Conservation (phyloP, 148 eudicot genomes). For the Spergularia marina region DNA sequence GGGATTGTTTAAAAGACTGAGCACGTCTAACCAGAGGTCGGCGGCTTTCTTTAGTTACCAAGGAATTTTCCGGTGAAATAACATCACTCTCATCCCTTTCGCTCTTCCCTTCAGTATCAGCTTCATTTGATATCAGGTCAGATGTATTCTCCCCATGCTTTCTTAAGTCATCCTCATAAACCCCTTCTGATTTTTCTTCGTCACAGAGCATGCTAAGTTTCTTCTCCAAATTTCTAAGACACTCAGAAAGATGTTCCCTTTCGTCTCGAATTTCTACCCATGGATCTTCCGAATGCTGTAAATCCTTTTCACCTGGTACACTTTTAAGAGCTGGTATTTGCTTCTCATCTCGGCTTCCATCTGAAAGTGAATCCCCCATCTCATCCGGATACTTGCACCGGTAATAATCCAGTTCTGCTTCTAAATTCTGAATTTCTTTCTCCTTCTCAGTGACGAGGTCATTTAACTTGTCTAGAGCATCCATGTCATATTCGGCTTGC, state of each 20-base stretch:
- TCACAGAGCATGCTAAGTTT: conserved; percentile 38
- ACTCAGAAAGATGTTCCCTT: conserved; percentile 34
- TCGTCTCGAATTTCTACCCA: conserved; percentile 47
- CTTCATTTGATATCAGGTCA: conserved; percentile 24
- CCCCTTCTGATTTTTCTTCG: conserved; percentile 21
- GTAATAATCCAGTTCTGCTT: conserved; percentile 62
- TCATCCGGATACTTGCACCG: conserved; percentile 40
- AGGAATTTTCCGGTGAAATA: conserved; percentile 4
- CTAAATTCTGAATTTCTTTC: conserved; percentile 70
- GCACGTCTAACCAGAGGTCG: conserved; percentile 23
- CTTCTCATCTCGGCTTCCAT: conserved; percentile 18
- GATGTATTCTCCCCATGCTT: conserved; percentile 13
- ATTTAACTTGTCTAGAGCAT: conserved; percentile 72
- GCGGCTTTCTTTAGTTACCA: conserved; percentile 11
- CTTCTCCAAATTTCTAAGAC: conserved; percentile 49
- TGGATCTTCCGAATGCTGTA: conserved; percentile 16
- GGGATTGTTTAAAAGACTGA: conserved; percentile 21
- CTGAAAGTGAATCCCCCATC: conserved; percentile 29
- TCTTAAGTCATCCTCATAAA: conserved; percentile 19
- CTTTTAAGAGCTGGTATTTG: background rate
- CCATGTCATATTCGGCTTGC: conserved; percentile 86
- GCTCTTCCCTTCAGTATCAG: conserved; percentile 19
- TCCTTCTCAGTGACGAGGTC: conserved; percentile 74
- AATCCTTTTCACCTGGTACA: background rate
- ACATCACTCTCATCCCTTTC: conserved; percentile 23